Evolutionary conservation across 768 basidiomycete genomes (phyloP).

Genomic region (Calocybe cyanea): DNA sequence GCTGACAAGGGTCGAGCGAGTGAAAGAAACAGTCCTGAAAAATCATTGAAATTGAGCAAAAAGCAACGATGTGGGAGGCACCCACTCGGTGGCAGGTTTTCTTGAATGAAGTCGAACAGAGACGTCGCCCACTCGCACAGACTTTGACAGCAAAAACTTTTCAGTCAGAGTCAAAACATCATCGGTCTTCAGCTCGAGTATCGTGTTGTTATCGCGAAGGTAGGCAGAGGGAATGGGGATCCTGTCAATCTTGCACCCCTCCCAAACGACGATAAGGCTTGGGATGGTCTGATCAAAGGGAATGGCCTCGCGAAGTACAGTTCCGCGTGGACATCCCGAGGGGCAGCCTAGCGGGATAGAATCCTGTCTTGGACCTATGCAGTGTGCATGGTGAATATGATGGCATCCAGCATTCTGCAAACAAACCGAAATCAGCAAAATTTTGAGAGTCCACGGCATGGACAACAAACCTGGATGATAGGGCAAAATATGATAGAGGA

Average conservation of each 20-base stretch:
- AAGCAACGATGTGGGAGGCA: not conserved
- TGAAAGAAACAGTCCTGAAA: conserved; percentile 19
- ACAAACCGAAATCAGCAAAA: not conserved
- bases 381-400: conserved; percentile 26
- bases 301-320: conserved; percentile 16
- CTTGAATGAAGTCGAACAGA: conserved; percentile 19
- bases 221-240: conserved; percentile 14
- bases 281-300: conserved; percentile 12
- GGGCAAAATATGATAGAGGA: conserved; percentile 18
- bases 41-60: not conserved
- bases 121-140: conserved; percentile 10
- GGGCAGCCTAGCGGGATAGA: conserved; percentile 15
- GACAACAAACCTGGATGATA: conserved; percentile 18
- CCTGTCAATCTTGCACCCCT: conserved; percentile 22
- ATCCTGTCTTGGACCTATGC: conserved; percentile 14
- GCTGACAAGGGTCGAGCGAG: conserved; percentile 22
- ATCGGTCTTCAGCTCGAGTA: conserved; percentile 2
- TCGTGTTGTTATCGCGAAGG: not conserved
- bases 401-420: conserved; percentile 24
- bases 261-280: conserved; percentile 21
- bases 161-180: conserved; percentile 13
- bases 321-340: conserved; percentile 19
- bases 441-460: not conserved
- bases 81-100: conserved; percentile 20
- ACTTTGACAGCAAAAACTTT: conserved; percentile 13